phyloP scores from a whole-genome alignment of 257 asterid genomes.

The Gentiana macrophylla region DNA sequence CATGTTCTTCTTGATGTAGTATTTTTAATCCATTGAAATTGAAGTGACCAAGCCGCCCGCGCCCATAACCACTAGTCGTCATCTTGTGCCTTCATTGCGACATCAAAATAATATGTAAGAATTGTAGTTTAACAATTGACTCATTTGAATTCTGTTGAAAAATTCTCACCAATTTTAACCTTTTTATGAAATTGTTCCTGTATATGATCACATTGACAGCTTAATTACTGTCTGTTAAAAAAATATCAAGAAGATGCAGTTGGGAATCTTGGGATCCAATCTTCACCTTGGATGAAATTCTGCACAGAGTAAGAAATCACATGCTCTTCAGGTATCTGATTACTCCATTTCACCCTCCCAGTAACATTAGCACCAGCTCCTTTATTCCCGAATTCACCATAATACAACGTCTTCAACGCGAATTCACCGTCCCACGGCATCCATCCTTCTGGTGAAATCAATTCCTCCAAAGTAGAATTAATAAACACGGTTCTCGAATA shows the following conservation, averaged over 20 bases:
- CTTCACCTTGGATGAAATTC: slow-evolving; percentile 42
- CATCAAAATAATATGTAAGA: no score
- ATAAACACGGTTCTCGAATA: slow-evolving; percentile 38
- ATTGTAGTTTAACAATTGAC: no score
- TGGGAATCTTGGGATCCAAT: slow-evolving; percentile 42
- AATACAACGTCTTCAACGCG: slow-evolving; percentile 31
- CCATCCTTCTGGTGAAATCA: slow-evolving; percentile 33
- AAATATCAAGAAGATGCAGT: neutral
- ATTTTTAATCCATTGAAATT: no score
- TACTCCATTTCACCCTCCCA: slow-evolving; percentile 35
- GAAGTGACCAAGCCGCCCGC: no score
- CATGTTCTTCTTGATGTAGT: no score
- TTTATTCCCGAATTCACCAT: slow-evolving; percentile 26
- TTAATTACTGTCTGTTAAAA: no score
- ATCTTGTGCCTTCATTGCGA: no score
- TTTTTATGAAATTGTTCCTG: no score
- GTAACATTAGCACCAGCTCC: slow-evolving; percentile 23
- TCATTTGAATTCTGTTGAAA: no score
- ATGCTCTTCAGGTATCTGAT: slow-evolving; percentile 22
- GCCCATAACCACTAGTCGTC: no score
- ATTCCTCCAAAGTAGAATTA: slow-evolving; percentile 20
- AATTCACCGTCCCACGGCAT: slow-evolving; percentile 40
- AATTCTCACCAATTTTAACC: no score
- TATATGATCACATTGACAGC: no score
- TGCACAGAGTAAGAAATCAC: slow-evolving; percentile 21